Percentiles rank a stretch among this genome's conserved stretches.
phyloP scores from a whole-genome alignment of 2,329 filamentous ascomycete species.

The Monosporascus sp. region DNA sequence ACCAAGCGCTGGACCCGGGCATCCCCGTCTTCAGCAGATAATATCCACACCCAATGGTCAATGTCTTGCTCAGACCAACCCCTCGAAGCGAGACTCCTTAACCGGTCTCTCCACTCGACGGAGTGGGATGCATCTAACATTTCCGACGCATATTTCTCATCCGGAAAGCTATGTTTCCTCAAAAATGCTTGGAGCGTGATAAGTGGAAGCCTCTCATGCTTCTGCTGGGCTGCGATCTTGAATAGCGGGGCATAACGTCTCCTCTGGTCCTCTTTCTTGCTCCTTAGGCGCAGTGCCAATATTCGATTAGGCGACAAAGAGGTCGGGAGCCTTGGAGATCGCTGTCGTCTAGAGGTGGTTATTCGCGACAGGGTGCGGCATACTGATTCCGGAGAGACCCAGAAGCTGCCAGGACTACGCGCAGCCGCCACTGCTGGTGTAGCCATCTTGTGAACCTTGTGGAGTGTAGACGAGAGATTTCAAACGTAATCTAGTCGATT shows the following conservation, averaged over 20 bases:
- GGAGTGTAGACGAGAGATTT: too few relatives aligned
- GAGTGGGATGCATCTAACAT: slow-evolving; percentile 11
- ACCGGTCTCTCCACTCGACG: slow-evolving; percentile 23
- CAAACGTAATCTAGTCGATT: too few relatives aligned
- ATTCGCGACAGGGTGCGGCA: slow-evolving; percentile 17
- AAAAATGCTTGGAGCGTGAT: slow-evolving; percentile 21
- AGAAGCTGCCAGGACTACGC: slow-evolving; percentile 4
- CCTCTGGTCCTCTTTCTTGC: slow-evolving; percentile 12
- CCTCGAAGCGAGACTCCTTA: slow-evolving; percentile 24
- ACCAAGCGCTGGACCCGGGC: slow-evolving; percentile 30
- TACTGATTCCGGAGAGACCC: slow-evolving; percentile 4
- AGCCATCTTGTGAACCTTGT: neutral
- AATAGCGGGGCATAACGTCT: slow-evolving; percentile 10
- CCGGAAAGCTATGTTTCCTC: slow-evolving; percentile 13
- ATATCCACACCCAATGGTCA: slow-evolving; percentile 36
- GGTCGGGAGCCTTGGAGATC: slow-evolving; percentile 9
- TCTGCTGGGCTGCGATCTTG: slow-evolving; percentile 8
- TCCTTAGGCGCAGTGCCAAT: slow-evolving; percentile 17
- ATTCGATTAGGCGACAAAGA: slow-evolving; percentile 18
- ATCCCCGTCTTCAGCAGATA: slow-evolving; percentile 30
- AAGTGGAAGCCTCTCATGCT: slow-evolving; percentile 22
- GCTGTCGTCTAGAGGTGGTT: slow-evolving; percentile 11
- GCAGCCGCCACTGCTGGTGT: neutral
- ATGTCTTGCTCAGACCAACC: slow-evolving; percentile 29
- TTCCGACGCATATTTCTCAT: slow-evolving; percentile 10